These are phyloP conservation scores for Leccinum fuscescens DNA, from an alignment of 1,284 basidiomycete genomes.

Conservation along the genomic window DNA sequence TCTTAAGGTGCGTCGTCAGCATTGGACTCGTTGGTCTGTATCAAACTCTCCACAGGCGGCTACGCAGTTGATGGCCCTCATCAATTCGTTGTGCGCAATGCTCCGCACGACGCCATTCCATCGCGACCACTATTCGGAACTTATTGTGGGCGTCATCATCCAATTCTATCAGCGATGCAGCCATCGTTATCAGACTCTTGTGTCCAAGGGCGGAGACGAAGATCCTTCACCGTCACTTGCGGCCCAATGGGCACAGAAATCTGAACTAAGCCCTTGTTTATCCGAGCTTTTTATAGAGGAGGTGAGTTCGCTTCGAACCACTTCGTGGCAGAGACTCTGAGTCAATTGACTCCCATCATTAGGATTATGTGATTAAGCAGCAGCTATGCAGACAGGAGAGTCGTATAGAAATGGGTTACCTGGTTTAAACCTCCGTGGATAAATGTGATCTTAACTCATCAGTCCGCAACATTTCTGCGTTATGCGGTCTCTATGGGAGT, in stretches of 20 bases:
- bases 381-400: constrained; percentile 74
- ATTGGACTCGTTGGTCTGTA: not conserved
- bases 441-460: constrained; percentile 73
- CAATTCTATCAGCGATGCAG: constrained; percentile 96
- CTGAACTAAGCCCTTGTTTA: constrained; percentile 75
- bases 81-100: constrained; percentile 93
- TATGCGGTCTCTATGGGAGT: constrained; percentile 28
- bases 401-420: constrained; percentile 67
- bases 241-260: constrained; percentile 83
- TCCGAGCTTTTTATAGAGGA: constrained; percentile 52
- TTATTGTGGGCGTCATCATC: constrained; percentile 93
- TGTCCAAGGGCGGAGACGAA: constrained; percentile 44
- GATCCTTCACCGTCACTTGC: constrained; percentile 56
- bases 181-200: constrained; percentile 79
- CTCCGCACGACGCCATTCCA: constrained; percentile 94
- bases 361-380: constrained; percentile 47
- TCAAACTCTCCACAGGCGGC: constrained; percentile 54
- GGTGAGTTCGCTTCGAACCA: constrained; percentile 32
- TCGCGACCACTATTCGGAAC: constrained; percentile 78
- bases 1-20: constrained; percentile 61
- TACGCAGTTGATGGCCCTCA: constrained; percentile 84
- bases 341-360: not conserved
- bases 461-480: too few species aligned
- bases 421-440: constrained; percentile 51
- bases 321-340: constrained; percentile 1